Evolutionary conservation across 345 rosid species (phyloP).

Genomic region (Murraya koenigii): DNA sequence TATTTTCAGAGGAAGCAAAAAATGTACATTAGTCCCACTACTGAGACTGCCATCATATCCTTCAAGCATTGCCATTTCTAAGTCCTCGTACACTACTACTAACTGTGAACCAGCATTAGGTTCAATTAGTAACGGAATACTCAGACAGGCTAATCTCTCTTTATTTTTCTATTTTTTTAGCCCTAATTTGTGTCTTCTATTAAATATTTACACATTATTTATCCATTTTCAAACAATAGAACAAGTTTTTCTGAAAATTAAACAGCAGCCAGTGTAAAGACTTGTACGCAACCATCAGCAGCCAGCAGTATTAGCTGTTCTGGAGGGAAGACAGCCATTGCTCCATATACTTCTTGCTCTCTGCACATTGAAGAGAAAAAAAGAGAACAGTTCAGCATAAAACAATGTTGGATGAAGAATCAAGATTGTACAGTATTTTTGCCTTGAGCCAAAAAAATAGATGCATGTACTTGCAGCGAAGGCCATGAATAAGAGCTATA

Average conservation of each 20-base stretch:
- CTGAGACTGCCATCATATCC: not conserved
- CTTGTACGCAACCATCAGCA: not conserved
- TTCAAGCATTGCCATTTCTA: constrained; percentile 1
- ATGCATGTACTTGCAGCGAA: not conserved
- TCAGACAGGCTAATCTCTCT: not conserved
- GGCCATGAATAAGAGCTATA: not conserved
- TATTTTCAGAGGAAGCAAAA: not conserved
- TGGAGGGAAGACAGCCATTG: constrained; percentile 60
- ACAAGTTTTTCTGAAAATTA: constrained; percentile 13
- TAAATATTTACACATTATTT: constrained; percentile 12
- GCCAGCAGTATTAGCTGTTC: constrained; percentile 25
- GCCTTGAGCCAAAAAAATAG: not conserved
- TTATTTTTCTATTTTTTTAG: not conserved
- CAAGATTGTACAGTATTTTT: not conserved
- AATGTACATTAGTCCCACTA: not conserved
- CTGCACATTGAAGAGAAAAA: constrained; percentile 31
- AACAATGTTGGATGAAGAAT: not conserved
- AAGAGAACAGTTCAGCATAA: not conserved
- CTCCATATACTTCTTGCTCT: constrained; percentile 55
- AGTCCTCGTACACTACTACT: not conserved
- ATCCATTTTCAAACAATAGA: not conserved
- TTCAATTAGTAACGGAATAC: constrained; percentile 7
- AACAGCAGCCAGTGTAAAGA: not conserved
- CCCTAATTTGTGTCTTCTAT: not conserved
- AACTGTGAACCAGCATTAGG: not conserved